Evolutionary conservation across 208 protist genomes (phyloP), one percentile per base, ranked within the genome.

Genomic region (Acanthamoeba sp.): DNA sequence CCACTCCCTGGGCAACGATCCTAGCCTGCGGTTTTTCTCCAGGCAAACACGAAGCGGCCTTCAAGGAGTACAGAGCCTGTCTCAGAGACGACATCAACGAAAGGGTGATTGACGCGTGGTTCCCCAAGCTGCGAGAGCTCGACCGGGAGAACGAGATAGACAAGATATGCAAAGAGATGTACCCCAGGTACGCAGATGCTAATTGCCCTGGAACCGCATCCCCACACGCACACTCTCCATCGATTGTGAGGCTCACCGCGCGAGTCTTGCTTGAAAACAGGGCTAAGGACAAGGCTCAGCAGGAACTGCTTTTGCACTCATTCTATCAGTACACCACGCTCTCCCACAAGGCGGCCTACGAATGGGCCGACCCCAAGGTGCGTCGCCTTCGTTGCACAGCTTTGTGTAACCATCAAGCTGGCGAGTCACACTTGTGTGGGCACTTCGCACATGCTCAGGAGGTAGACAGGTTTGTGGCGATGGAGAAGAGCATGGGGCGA

Each of bases 301-400:
- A 90, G 84, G 48, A 90, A 29, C 29, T 90, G 48, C 57, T 90
- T 9, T 29, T 90, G 48, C 40, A 48, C 20, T 12, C 84, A 1
- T 90, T 90, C 50, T 90, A 90, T 22, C 48, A 90, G 16, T 90
- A 66, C 84, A 90, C 84, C 2, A 59, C 84, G 32, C 84, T 90
- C n/a, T 69, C 84, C 10, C 40, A 57, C 50, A 90, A 90, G 36
- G 57, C 84, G 10, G 84, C 84, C 10, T 90, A 90, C 57, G 84
- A 90, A 36, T 90, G 84, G 84, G 84, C 84, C 57, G 84, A 90
- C 34, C 84, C 84, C 9, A 42, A 42, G 48, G 84, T 66, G 32
- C 18, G 73, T 29, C 24, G 34, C 12, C 16, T n/a, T 57, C 16
- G 27, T 22, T 57, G n/a, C 7, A 27, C 6, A 80, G 69, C n/a